These are phyloP conservation scores for Filobasidium floriforme DNA, from an alignment of 768 basidiomycete species.

Conservation along the genomic window DNA sequence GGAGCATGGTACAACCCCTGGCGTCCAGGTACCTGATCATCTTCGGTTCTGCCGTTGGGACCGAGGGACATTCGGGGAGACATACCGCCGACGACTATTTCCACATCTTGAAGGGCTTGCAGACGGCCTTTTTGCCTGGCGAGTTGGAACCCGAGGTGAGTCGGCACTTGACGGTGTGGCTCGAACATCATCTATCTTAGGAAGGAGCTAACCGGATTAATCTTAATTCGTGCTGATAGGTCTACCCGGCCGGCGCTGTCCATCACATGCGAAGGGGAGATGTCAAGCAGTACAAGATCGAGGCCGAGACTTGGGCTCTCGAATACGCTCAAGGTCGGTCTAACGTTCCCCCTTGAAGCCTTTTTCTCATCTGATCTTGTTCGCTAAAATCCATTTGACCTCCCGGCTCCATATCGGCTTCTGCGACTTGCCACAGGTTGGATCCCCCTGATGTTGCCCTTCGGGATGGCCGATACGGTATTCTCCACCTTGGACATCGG, in stretches of 20 bases:
- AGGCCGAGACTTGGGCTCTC: constrained; percentile 87
- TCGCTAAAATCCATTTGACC: background rate
- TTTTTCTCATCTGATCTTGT: background rate
- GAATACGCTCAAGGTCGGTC: constrained; percentile 82
- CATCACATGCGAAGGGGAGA: constrained; percentile 74
- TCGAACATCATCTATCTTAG: too few species aligned
- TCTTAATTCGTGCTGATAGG: constrained; percentile 33
- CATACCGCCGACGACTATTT: constrained; percentile 98
- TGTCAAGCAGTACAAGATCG: constrained; percentile 97
- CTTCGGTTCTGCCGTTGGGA: constrained; percentile 91
- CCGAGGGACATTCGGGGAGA: constrained; percentile 88
- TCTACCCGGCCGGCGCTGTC: constrained; percentile 72
- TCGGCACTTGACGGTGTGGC: constrained; percentile 1
- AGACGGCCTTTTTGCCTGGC: constrained; percentile 85
- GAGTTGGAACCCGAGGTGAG: constrained; percentile 67
- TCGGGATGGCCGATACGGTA: constrained; percentile 77
- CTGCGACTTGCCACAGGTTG: constrained; percentile 59
- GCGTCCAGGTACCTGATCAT: constrained; percentile 49
- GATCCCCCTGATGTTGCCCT: constrained; percentile 94
- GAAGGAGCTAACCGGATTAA: too few species aligned
- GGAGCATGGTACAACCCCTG: background rate
- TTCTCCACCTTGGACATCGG: constrained; percentile 81
- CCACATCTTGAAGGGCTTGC: constrained; percentile 85
- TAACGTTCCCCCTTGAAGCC: background rate
- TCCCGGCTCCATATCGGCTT: background rate